phyloP scores from a whole-genome alignment of 805 yeast species.

The Ogataea trehaloabstinens region DNA sequence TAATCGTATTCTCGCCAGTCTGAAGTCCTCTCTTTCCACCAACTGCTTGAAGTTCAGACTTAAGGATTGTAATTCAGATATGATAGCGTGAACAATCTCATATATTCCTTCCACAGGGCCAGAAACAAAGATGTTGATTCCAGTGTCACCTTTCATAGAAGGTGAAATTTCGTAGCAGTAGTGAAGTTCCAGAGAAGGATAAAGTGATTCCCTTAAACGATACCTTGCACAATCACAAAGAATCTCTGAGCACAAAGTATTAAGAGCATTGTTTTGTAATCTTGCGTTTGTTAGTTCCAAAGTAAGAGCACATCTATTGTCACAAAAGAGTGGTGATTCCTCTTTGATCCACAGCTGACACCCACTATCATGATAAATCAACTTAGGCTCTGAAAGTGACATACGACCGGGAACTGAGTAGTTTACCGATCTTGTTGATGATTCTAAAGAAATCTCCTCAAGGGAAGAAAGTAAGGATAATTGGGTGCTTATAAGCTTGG shows the following conservation, averaged over 20 bases:
- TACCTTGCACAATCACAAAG: constrained; percentile 46
- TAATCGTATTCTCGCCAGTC: constrained; percentile 46
- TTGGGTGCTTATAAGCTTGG: constrained; percentile 32
- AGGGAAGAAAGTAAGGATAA: constrained; percentile 23
- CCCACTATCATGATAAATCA: constrained; percentile 32
- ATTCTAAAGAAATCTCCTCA: constrained; percentile 21
- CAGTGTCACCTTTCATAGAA: constrained; percentile 51
- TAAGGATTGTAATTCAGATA: constrained; percentile 30
- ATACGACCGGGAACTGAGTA: constrained; percentile 32
- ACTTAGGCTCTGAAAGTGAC: constrained; percentile 32
- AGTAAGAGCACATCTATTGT: constrained; percentile 39
- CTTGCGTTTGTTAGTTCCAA: constrained; percentile 41
- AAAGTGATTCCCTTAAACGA: constrained; percentile 40
- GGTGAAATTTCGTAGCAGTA: constrained; percentile 58
- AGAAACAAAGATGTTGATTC: constrained; percentile 48
- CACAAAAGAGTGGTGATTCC: constrained; percentile 30
- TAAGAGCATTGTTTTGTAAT: constrained; percentile 29
- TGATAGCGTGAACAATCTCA: constrained; percentile 33
- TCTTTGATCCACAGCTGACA: constrained; percentile 54
- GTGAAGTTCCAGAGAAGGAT: constrained; percentile 54
- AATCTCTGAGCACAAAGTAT: constrained; percentile 47
- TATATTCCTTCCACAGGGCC: constrained; percentile 49
- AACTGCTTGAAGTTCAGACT: constrained; percentile 7
- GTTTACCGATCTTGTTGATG: constrained; percentile 32
- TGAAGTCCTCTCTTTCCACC: constrained; percentile 36